Percentiles rank a stretch among this genome's conserved stretches.
Evolutionary conservation across 768 basidiomycete species (phyloP).

Genomic region (Auricularia sp.): DNA sequence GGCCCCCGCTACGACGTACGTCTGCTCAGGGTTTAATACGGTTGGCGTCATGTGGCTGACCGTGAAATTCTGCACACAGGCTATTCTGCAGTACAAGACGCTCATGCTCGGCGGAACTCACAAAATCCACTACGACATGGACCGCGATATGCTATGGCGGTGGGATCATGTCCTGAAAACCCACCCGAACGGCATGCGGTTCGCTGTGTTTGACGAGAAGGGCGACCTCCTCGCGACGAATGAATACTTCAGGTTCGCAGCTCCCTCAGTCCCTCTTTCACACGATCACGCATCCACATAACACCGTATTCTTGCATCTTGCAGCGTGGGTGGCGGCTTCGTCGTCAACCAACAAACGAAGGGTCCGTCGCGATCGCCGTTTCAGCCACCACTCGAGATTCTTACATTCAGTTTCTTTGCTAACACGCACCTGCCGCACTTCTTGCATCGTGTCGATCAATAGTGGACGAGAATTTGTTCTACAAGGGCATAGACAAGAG

Average conservation of each 20-base stretch:
- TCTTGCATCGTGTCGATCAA: too few relatives aligned
- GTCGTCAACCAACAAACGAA: slow-evolving; percentile 93
- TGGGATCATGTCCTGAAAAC: slow-evolving; percentile 85
- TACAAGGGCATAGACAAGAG: slow-evolving; percentile 87
- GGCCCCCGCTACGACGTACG: slow-evolving; percentile 51
- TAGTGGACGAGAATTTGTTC: slow-evolving; percentile 76
- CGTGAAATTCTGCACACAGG: slow-evolving; percentile 9
- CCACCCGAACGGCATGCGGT: slow-evolving; percentile 82
- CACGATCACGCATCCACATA: neutral
- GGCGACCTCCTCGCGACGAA: slow-evolving; percentile 88
- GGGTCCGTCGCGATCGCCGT: slow-evolving; percentile 30
- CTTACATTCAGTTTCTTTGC: neutral
- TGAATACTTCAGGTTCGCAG: slow-evolving; percentile 68
- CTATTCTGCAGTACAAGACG: slow-evolving; percentile 54
- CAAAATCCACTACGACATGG: slow-evolving; percentile 76
- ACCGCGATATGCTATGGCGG: slow-evolving; percentile 87
- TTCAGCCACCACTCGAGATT: neutral
- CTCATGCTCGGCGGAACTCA: slow-evolving; percentile 66
- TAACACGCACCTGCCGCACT: neutral
- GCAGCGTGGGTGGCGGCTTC: slow-evolving; percentile 83
- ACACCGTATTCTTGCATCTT: neutral
- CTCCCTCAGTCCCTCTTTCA: slow-evolving; percentile 9
- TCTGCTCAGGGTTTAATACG: neutral
- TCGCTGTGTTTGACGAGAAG: slow-evolving; percentile 70
- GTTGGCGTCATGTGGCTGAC: neutral